phyloP scores from a whole-genome alignment of 192 early-diverging fungal species.

The Coemansia sp. region DNA sequence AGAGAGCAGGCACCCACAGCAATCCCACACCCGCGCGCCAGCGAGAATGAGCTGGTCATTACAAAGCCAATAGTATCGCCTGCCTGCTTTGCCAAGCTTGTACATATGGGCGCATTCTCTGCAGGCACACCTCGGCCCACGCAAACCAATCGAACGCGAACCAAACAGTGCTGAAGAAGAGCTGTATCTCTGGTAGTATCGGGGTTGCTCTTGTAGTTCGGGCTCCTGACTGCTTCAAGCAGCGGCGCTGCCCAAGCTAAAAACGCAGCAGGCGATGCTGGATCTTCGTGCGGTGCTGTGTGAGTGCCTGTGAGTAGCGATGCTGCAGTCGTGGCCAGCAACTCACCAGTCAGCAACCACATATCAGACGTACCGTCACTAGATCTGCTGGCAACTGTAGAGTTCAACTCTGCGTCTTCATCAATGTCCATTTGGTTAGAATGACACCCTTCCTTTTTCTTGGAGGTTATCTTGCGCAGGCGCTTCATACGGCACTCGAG shows the following conservation, averaged over 20 bases:
- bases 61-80: conserved; percentile 38
- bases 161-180: conserved; percentile 29
- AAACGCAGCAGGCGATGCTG: conserved; percentile 8
- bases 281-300: not conserved
- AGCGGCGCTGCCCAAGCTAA: conserved; percentile 35
- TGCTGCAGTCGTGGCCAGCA: conserved; percentile 1
- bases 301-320: not conserved
- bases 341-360: conserved; percentile 43
- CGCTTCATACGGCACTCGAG: conserved; percentile 45
- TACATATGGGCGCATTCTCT: conserved; percentile 34
- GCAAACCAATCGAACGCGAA: conserved; percentile 45
- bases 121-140: conserved; percentile 39
- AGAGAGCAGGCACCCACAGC: conserved; percentile 49
- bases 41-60: conserved; percentile 47
- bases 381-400: not conserved
- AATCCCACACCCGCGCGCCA: conserved; percentile 49
- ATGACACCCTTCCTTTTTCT: conserved; percentile 3
- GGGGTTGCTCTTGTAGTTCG: not conserved
- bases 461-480: conserved; percentile 24
- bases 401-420: not conserved
- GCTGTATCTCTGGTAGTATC: not conserved
- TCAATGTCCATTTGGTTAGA: not conserved
- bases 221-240: conserved; percentile 1
- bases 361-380: conserved; percentile 14
- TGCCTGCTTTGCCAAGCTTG: not conserved